phyloP scores from a whole-genome alignment of 106 monocot species.

The Ottelia alismoides region DNA sequence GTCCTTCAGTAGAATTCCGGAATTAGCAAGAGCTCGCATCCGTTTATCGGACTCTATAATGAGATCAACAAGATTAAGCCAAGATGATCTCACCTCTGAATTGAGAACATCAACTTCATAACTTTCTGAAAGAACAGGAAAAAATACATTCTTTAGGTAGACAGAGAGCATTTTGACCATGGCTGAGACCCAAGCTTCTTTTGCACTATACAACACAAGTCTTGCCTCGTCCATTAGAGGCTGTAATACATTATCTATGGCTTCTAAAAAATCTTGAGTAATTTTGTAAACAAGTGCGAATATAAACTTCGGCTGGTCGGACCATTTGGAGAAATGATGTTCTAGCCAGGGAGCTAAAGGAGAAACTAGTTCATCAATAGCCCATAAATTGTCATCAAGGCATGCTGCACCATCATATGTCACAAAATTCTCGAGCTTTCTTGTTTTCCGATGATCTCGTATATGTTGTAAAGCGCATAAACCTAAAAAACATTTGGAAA shows the following conservation, averaged over 20 bases:
- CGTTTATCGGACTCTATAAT: constrained; percentile 57
- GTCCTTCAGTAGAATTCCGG: constrained; percentile 21
- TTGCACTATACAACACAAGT: constrained; percentile 47
- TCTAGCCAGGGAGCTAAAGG: constrained; percentile 53
- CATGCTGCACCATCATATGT: too few relatives aligned
- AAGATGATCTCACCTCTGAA: constrained; percentile 23
- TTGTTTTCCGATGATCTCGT: constrained; percentile 9
- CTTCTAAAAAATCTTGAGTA: constrained; percentile 45
- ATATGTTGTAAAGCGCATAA: constrained; percentile 62
- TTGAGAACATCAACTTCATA: constrained; percentile 16
- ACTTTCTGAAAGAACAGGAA: constrained; percentile 28
- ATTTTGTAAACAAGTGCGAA: constrained; percentile 66
- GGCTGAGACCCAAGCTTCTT: constrained; percentile 62
- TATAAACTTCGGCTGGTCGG: constrained; percentile 54
- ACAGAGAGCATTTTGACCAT: constrained; percentile 45
- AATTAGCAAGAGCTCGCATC: constrained; percentile 34
- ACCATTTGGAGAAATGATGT: constrained; percentile 61
- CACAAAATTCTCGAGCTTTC: too few relatives aligned
- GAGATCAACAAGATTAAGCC: constrained; percentile 56
- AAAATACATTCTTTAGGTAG: constrained; percentile 34
- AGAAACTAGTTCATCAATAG: constrained; percentile 55
- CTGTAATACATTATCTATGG: constrained; percentile 56
- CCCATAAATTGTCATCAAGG: constrained; percentile 34
- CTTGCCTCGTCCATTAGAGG: constrained; percentile 68
- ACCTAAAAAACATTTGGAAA: constrained; percentile 40